Base-by-base conservation (phyloP, 352 stramenopile genomes). In the Phytophthora vignae region DNA sequence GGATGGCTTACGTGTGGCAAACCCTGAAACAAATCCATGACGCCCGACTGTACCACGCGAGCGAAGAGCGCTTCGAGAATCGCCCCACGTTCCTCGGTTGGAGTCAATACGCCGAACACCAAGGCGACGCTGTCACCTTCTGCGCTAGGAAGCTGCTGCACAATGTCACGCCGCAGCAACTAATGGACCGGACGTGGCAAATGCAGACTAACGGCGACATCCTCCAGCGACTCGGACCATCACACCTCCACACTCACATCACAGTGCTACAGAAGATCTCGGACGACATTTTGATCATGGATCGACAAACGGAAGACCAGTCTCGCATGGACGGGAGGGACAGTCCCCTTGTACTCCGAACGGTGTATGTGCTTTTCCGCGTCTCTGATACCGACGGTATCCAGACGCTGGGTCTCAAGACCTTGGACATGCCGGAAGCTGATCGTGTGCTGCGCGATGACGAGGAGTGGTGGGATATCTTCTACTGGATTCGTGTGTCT, bases 61-160 rank as follows among this genome's bases (percentile, higher is more conserved):
- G 49, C 4, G 64, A 74, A 40, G 25, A 74, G 36, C 55, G 52
- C 3, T 76, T 75, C 59, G 59, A 12, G 5, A 58, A 60, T 22
- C 61, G 61, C 6, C 74, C 67, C 53, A 67, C n/a, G 74, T 86
- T 60, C 74, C 82, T 75, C 70, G 81, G 67, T n/a, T 88, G 78
- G 78, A 85, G 69, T 14, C 76, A 87, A 17, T 73, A 82, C 15
- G 57, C 69, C 15, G 36, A 65, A 11, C 71, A 57, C 0, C 55
- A 67, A 17, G 77, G 69, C 22, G 29, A 71, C 14, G 65, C 73
- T 0, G 73, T 82, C 54, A 73, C 63, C 8, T 87, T 88, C 27
- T 55, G 60, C 0, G 75, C 82, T n/a, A 69, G 74, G 31, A 84
- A 84, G 55, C 29, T 25, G 2, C 60, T 82, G 22, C 25, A 17